Base-by-base conservation (phyloP, 768 basidiomycete genomes). In the Porpolomopsis calyptriformis region DNA sequence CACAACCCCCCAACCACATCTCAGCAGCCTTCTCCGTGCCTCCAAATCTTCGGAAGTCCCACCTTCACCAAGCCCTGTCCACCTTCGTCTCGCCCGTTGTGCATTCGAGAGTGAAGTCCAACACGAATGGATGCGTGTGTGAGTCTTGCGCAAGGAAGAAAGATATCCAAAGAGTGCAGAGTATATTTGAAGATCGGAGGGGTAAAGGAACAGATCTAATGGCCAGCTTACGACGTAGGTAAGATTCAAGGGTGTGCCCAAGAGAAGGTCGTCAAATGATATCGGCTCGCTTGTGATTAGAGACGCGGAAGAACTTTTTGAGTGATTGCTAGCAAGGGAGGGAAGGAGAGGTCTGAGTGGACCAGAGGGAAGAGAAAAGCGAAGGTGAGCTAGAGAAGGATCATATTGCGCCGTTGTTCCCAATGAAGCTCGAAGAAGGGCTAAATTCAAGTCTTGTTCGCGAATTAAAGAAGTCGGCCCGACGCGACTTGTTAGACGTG, bases 361-460 rank as follows among this genome's bases (percentile, higher is more conserved):
- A 18, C 91, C 91, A 2, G 78, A 74, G 7, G 87, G 87, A 45
- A 96, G 70, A 26, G 74, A 73, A 58, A 92, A 90, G 19, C 77
- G 77, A 34, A 96, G 68, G 47, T 70, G 74, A 12, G 82, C 67
- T 19, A 96, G 71, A 3, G 77, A 73, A n/a, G 78, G 77, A 56
- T 93, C 91, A 38, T 86, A 80, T 52, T 94, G 89, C 9, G 89
- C 90, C 3, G 78, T 79, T 27, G 91, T 94, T 0, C 91, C 89
- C 4, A 93, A 64, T 10, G 88, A 92, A 29, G 91, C 85, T 48
- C 91, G 80, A 34, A 94, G 77, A 25, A 94, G 68, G 2, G 85
- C 87, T 26, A 87, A 77, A 51, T 91, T 86, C 19, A 96, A 67
- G 54, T 96, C 91, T 61, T 92, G 89, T 53, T 93, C 91, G 20